Evolutionary conservation across 140 eudicot species (phyloP), one percentile per base, ranked within the genome.

Genomic region (Eryngium alpinum): DNA sequence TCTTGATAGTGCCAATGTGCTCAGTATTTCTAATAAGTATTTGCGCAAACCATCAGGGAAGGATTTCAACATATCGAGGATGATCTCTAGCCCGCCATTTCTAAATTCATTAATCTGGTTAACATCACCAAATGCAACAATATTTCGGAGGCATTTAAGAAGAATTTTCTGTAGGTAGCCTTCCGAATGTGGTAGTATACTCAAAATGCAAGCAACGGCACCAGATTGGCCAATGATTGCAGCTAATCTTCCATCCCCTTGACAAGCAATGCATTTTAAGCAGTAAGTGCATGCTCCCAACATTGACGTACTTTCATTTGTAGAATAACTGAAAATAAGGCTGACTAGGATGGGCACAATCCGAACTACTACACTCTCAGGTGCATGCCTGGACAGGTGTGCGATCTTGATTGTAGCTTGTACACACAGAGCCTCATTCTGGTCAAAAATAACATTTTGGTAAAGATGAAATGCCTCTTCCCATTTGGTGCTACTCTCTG

Each of bases 1-100:
- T 82, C 87, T 85, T 52, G 85, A 34, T 78, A 91, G 90, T 44
- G 91, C 81, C 80, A 91, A 85, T 27, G 91, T 85, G 75, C 93
- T 91, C 85, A 89, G 79, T 31, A 87, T 86, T 34, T 91, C 96
- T 77, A 91, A 79, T 33, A 91, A 83, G 38, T 77, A 74, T 33
- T 32, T 28, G 72, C 86, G 82, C 32, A 71, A 38, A 70, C 81
- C 86, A 59, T 79, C 84, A 4, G 86, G 80, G 69, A 80, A 79
- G 56, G 87, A 82, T 31, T 67, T 75, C 57, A 91, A 81, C 91
- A 87, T 65, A 79, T 72, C 80, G 24, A 91, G 76, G 44, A 91
- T 83, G 34, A 85, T 82, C 33, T 89, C 89, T 57, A 88, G 60
- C 38, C 93, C 93, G 52, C 89, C 93, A 57, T 71, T 59, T 73